Percentiles rank a stretch among this genome's conserved stretches.
Conservation (phyloP, 2,329 filamentous ascomycete genomes). For the Colletotrichum lini region DNA sequence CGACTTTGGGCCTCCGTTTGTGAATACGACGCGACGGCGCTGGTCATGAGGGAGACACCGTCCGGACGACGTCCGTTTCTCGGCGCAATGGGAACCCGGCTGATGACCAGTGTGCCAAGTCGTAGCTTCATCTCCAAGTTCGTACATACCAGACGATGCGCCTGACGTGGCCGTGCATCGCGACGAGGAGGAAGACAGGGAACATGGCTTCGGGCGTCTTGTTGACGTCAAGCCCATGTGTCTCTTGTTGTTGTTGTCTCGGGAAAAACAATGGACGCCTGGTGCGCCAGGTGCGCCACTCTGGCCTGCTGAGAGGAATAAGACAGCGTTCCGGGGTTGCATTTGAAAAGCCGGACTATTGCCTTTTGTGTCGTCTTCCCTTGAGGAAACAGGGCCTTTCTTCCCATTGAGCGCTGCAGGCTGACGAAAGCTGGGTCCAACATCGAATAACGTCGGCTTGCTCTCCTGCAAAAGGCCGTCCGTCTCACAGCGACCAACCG, state of each 20-base stretch:
- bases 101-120: too few species aligned
- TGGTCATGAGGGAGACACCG: background rate
- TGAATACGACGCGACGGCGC: background rate
- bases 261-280: background rate
- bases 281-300: background rate
- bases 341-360: constrained; percentile 4
- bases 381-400: background rate
- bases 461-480: constrained; percentile 7
- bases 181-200: constrained; percentile 1
- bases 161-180: constrained; percentile 31
- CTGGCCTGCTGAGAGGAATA: background rate
- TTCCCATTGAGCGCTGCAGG: constrained; percentile 18
- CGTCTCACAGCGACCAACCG: constrained; percentile 5
- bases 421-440: constrained; percentile 7
- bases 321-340: constrained; percentile 5
- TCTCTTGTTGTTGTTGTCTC: constrained; percentile 9
- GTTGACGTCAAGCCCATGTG: constrained; percentile 23
- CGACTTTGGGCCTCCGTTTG: background rate
- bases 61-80: background rate
- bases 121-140: background rate
- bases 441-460: constrained; percentile 13
- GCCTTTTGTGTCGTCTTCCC: constrained; percentile 12
- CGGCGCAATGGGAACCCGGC: background rate
- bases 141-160: background rate
- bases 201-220: background rate